Evolutionary conservation across 371 early-diverging fungal species (phyloP).

Genomic region (Mortierella sp.): DNA sequence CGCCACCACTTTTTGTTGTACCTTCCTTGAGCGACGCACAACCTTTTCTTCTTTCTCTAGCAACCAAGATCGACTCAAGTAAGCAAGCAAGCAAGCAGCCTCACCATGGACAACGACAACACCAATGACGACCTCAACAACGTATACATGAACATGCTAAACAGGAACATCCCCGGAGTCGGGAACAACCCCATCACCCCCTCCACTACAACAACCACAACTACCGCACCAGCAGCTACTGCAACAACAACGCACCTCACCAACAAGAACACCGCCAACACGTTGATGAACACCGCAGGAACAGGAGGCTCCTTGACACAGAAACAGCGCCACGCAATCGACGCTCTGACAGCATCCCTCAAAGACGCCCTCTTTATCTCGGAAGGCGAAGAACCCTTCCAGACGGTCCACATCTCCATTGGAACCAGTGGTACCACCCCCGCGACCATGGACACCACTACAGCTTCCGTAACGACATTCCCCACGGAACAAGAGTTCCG

Average conservation of each 20-base stretch:
- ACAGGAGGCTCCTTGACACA: background rate
- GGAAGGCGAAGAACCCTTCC: slow-evolving; percentile 47
- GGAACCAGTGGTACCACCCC: slow-evolving; percentile 6
- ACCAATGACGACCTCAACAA: slow-evolving; percentile 10
- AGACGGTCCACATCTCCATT: slow-evolving; percentile 27
- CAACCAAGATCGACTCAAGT: background rate
- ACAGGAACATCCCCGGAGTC: slow-evolving; percentile 50
- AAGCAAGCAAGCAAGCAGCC: background rate
- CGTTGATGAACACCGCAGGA: background rate
- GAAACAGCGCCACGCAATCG: slow-evolving; percentile 30
- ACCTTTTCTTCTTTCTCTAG: background rate
- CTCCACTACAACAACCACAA: background rate
- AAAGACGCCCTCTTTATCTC: slow-evolving; percentile 43
- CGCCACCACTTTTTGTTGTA: background rate
- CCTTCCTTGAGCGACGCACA: no score
- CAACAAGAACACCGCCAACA: background rate
- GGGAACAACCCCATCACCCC: slow-evolving; percentile 18
- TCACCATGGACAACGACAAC: slow-evolving; percentile 26
- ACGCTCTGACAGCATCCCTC: slow-evolving; percentile 16
- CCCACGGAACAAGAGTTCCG: slow-evolving; percentile 31
- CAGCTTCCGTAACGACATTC: background rate
- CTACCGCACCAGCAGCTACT: background rate
- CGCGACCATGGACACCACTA: background rate
- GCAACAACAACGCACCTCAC: slow-evolving; percentile 6
- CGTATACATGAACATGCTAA: slow-evolving; percentile 52